Evolutionary conservation across 805 yeast genomes (phyloP).

Genomic region (Candida koratica): DNA sequence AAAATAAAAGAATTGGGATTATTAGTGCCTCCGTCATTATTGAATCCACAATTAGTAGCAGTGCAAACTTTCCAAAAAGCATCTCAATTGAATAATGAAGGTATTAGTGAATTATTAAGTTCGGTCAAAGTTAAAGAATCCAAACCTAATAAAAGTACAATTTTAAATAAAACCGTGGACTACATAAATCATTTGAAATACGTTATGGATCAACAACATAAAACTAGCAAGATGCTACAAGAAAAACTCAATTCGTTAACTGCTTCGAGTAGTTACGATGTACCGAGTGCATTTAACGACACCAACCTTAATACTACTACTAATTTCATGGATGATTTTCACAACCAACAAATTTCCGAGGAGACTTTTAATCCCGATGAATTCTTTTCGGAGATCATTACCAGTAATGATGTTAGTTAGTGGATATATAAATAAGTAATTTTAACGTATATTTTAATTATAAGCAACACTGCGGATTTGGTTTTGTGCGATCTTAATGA

Average conservation of each 20-base stretch:
- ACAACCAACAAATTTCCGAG: constrained; percentile 12
- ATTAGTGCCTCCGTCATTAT: constrained; percentile 72
- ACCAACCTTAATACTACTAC: constrained; percentile 1
- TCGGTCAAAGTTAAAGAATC: constrained; percentile 54
- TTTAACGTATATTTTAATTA: no score
- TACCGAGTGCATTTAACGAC: not conserved
- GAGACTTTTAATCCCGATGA: constrained; percentile 24
- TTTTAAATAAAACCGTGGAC: constrained; percentile 73
- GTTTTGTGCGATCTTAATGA: constrained; percentile 3
- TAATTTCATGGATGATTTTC: constrained; percentile 16
- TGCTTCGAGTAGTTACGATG: not conserved
- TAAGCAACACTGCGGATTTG: not conserved
- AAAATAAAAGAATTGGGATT: constrained; percentile 79
- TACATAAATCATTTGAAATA: constrained; percentile 65
- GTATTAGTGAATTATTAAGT: constrained; percentile 33
- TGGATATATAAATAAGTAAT: constrained; percentile 1
- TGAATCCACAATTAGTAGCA: constrained; percentile 45
- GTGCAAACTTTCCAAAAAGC: constrained; percentile 39
- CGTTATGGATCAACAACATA: constrained; percentile 55
- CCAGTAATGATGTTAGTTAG: constrained; percentile 12
- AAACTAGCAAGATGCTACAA: constrained; percentile 40
- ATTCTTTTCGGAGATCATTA: constrained; percentile 24
- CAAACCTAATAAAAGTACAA: constrained; percentile 79
- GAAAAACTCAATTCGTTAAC: constrained; percentile 15
- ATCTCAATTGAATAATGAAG: constrained; percentile 26